Evolutionary conservation across 176 grass and related monocot species (phyloP), one percentile per base, ranked within the genome.

Genomic region (Musa beccarii): DNA sequence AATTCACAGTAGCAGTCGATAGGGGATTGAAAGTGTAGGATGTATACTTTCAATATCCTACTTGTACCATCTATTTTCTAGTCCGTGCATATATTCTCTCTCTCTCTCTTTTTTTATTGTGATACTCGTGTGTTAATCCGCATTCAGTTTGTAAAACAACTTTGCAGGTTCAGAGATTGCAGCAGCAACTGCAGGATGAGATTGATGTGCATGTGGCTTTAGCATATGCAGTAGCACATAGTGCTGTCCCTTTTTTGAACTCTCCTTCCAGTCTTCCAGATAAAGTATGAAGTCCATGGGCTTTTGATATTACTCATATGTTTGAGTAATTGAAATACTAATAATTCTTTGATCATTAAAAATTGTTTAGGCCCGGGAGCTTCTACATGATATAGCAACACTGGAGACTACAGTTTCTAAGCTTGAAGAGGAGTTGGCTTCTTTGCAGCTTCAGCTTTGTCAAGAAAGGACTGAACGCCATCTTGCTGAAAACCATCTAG

Each of bases 111-210:
- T 51, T 7, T 15, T 4, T 68, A 11, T 16, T 11, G 1, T 68
- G 11, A 15, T 68, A 28, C 22, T 16, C 29, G 29, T 68, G 11
- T 11, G 24, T 13, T n/a, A n/a, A 51, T 29, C 17, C 51, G 12
- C 28, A 20, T 52, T 10, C 20, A 68, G 7, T 21, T 21, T 19
- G 14, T 61, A 43, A 75, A 56, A 49, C 55, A 17, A 11, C 24
- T 49, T 17, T 56, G 26, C 75, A 97, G 90, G 86, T 97, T 62
- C 85, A 91, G 25, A 90, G 86, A 77, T 76, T 97, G 78, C 90
- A 98, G 85, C 89, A 77, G 72, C 86, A 93, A 65, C 91, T 98
- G 0, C 86, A 91, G 78, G 84, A 93, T 82, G 90, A 98, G 84
- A 80, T 91, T 17, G 88, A 91, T 76, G 69, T 98, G 72, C 90